Conservation (phyloP, 345 rosid species). For the Hypericum perforatum region DNA sequence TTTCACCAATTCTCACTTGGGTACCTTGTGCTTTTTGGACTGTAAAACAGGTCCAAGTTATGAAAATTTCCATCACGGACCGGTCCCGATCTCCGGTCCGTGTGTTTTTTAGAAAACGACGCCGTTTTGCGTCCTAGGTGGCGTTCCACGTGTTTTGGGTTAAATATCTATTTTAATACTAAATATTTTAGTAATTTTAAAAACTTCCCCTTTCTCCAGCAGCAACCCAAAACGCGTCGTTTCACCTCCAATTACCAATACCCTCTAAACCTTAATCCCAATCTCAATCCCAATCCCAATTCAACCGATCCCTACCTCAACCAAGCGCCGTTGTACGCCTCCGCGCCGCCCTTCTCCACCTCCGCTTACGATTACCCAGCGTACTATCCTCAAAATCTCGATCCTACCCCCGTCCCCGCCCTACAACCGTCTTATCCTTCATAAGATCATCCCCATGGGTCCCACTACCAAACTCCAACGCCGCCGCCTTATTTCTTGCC, state of each 20-base stretch:
- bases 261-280: conserved; percentile 36
- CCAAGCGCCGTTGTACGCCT: conserved; percentile 38
- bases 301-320: conserved; percentile 34
- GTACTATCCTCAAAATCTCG: conserved; percentile 44
- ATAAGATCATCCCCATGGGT: conserved; percentile 47
- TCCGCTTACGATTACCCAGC: conserved; percentile 45
- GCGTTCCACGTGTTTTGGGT: too few relatives aligned
- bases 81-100: too few relatives aligned
- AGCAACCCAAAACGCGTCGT: background rate
- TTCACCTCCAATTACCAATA: conserved; percentile 37
- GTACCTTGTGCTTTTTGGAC: too few relatives aligned
- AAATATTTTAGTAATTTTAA: too few relatives aligned
- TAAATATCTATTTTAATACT: too few relatives aligned
- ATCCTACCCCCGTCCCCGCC: conserved; percentile 32
- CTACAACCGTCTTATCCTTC: conserved; percentile 41
- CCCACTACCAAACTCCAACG: conserved; percentile 38
- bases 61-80: too few relatives aligned
- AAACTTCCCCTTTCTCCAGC: background rate
- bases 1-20: too few relatives aligned
- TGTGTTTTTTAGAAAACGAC: too few relatives aligned
- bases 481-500: conserved; percentile 44
- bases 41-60: too few relatives aligned
- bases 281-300: conserved; percentile 24
- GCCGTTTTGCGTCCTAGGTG: too few relatives aligned
- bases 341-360: conserved; percentile 68